A percentile compares a stretch with the other conserved stretches of the same genome.
Conservation (phyloP, 371 early-diverging fungal genomes). For the Rhizopus sp. region DNA sequence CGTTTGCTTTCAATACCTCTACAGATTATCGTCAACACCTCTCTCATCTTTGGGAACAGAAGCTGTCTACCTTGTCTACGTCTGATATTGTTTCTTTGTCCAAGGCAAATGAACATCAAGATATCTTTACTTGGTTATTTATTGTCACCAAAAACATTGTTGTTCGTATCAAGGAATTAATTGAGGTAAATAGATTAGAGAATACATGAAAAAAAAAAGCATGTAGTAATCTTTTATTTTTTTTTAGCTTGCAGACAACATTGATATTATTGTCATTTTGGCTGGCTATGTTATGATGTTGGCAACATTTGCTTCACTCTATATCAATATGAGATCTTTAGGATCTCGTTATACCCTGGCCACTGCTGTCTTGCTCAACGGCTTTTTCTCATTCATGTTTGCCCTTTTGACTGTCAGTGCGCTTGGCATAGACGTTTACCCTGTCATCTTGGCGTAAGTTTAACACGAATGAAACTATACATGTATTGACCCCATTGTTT, state of each 20-base stretch:
- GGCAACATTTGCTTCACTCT: constrained; percentile 80
- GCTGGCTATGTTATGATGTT: constrained; percentile 87
- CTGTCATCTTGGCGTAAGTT: constrained; percentile 67
- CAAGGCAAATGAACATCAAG: constrained; percentile 20
- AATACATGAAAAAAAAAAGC: background rate
- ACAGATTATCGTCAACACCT: constrained; percentile 48
- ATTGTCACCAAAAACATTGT: constrained; percentile 53
- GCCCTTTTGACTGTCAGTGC: constrained; percentile 69
- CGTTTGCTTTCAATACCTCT: constrained; percentile 60
- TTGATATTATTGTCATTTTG: constrained; percentile 81
- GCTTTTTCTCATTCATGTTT: constrained; percentile 81
- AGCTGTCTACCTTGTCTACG: constrained; percentile 41
- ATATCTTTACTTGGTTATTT: constrained; percentile 44
- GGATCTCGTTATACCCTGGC: constrained; percentile 84
- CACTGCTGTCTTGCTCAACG: constrained; percentile 64
- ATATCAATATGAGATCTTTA: constrained; percentile 83
- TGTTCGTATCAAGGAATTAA: constrained; percentile 58
- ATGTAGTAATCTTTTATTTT: background rate
- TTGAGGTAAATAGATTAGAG: constrained; percentile 43
- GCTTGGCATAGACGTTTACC: constrained; percentile 72
- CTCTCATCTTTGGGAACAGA: constrained; percentile 52
- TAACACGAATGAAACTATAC: background rate
- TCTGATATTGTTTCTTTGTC: constrained; percentile 35
- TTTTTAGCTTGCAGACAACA: constrained; percentile 66
- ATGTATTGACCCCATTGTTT: constrained; percentile 4